Conservation (phyloP, 2,329 filamentous ascomycete genomes). For the Aspergillus clavatus region DNA sequence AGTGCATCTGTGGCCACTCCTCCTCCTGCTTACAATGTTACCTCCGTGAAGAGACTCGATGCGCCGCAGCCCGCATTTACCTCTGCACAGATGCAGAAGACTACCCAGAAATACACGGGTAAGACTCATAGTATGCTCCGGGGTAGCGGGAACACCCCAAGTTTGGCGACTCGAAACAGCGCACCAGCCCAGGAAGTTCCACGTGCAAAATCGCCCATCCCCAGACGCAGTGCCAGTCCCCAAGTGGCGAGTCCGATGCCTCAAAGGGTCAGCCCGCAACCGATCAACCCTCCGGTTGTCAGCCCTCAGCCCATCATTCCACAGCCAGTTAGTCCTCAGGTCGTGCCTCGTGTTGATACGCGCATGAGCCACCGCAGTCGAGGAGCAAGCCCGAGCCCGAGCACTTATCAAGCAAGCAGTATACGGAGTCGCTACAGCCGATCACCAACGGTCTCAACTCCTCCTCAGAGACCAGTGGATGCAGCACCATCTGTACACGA, state of each 20-base stretch:
- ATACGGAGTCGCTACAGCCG: slow-evolving; percentile 37
- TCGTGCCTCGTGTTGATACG: slow-evolving; percentile 28
- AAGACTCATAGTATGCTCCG: slow-evolving; percentile 76
- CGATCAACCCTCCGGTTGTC: slow-evolving; percentile 28
- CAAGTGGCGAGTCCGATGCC: too few species aligned
- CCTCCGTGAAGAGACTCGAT: slow-evolving; percentile 71
- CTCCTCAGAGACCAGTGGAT: slow-evolving; percentile 32
- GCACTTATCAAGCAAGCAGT: slow-evolving; percentile 42
- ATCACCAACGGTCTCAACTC: slow-evolving; percentile 29
- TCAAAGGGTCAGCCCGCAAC: background rate
- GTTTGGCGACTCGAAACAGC: slow-evolving; percentile 56
- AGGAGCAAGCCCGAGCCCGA: slow-evolving; percentile 42
- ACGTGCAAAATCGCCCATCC: slow-evolving; percentile 61
- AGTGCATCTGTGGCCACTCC: slow-evolving; percentile 52
- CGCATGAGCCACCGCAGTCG: slow-evolving; percentile 41
- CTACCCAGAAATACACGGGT: slow-evolving; percentile 79
- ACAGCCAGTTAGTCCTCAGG: slow-evolving; percentile 21
- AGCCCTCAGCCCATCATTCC: slow-evolving; percentile 1
- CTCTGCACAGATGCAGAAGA: slow-evolving; percentile 90
- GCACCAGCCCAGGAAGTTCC: slow-evolving; percentile 41
- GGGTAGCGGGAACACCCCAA: slow-evolving; percentile 44
- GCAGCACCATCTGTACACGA: slow-evolving; percentile 14
- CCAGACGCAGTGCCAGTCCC: slow-evolving; percentile 46
- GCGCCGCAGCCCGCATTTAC: slow-evolving; percentile 90
- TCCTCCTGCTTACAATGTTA: slow-evolving; percentile 77